Evolutionary conservation across 78 protist genomes (phyloP).

Genomic region (Blattamonas nauphoetae): DNA sequence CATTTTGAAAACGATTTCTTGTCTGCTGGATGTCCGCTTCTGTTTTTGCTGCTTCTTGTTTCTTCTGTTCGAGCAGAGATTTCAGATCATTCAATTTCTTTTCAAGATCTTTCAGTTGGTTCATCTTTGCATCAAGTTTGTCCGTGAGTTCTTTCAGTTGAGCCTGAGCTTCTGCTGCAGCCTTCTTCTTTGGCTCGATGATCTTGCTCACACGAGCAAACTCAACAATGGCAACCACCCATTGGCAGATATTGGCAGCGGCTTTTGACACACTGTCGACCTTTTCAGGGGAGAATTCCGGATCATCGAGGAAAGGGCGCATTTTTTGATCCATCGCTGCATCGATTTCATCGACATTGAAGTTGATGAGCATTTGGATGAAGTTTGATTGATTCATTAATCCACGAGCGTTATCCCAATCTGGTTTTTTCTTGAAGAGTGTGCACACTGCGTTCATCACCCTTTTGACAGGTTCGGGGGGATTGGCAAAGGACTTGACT

Average conservation of each 20-base stretch:
- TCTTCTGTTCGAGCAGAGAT: conserved; percentile 15
- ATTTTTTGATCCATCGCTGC: neutral
- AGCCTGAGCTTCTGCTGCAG: neutral
- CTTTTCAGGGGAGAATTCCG: conserved; percentile 53
- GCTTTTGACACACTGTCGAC: conserved; percentile 48
- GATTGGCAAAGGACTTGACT: conserved; percentile 22
- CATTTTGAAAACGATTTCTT: neutral
- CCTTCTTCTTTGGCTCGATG: conserved; percentile 2
- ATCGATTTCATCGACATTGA: neutral
- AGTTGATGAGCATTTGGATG: neutral
- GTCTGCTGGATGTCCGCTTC: conserved; percentile 8
- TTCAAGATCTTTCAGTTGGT: conserved; percentile 6
- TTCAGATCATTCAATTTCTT: conserved; percentile 31
- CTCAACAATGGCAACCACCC: conserved; percentile 63
- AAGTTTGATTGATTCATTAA: neutral
- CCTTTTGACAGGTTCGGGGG: conserved; percentile 20
- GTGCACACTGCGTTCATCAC: conserved; percentile 32
- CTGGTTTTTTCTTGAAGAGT: conserved; percentile 16
- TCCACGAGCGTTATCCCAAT: conserved; percentile 20
- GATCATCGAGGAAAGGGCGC: conserved; percentile 26
- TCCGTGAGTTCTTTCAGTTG: conserved; percentile 2
- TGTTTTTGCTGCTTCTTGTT: conserved; percentile 5
- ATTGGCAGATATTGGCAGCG: conserved; percentile 66
- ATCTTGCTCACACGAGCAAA: conserved; percentile 46
- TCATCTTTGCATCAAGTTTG: conserved; percentile 41